Evolutionary conservation across 2,329 filamentous ascomycete genomes (phyloP).

Genomic region (Cyanodermella asteris): DNA sequence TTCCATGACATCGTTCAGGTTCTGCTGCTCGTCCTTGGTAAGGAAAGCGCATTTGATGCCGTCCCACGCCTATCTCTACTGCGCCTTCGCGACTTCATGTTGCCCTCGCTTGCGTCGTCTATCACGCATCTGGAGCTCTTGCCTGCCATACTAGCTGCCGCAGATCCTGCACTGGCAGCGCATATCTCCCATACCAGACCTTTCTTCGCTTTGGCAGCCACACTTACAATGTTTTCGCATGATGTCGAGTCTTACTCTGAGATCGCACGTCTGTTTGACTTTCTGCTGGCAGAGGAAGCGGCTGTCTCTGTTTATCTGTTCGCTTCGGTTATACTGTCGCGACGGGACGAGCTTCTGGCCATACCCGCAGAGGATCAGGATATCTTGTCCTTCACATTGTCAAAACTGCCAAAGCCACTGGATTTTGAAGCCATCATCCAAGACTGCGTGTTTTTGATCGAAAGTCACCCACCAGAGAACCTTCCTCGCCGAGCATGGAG

Average conservation of each 20-base stretch:
- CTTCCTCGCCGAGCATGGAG: slow-evolving; percentile 46
- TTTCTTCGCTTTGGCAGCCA: slow-evolving; percentile 84
- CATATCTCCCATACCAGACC: slow-evolving; percentile 65
- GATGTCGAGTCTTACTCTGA: slow-evolving; percentile 78
- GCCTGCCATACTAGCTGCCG: slow-evolving; percentile 53
- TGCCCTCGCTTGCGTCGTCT: slow-evolving; percentile 63
- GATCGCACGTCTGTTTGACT: slow-evolving; percentile 82
- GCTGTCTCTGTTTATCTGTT: slow-evolving; percentile 81
- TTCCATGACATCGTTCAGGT: slow-evolving; percentile 98
- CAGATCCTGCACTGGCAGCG: slow-evolving; percentile 46
- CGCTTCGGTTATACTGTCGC: slow-evolving; percentile 62
- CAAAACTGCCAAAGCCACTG: slow-evolving; percentile 63
- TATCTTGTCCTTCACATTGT: slow-evolving; percentile 74
- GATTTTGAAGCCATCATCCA: slow-evolving; percentile 59
- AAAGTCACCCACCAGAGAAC: slow-evolving; percentile 45
- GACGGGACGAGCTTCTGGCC: slow-evolving; percentile 65
- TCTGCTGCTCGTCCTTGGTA: slow-evolving; percentile 62
- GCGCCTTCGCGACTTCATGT: slow-evolving; percentile 93
- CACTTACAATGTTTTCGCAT: slow-evolving; percentile 88
- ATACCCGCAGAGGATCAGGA: slow-evolving; percentile 69
- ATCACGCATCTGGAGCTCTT: slow-evolving; percentile 71
- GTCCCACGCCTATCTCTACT: slow-evolving; percentile 69
- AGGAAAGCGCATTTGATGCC: slow-evolving; percentile 34
- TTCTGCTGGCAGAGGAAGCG: slow-evolving; percentile 69
- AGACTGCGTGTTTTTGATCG: slow-evolving; percentile 41